Evolutionary conservation across 352 stramenopile genomes (phyloP), one percentile per base, ranked within the genome.

Genomic region (Phytopythium kandeliae): DNA sequence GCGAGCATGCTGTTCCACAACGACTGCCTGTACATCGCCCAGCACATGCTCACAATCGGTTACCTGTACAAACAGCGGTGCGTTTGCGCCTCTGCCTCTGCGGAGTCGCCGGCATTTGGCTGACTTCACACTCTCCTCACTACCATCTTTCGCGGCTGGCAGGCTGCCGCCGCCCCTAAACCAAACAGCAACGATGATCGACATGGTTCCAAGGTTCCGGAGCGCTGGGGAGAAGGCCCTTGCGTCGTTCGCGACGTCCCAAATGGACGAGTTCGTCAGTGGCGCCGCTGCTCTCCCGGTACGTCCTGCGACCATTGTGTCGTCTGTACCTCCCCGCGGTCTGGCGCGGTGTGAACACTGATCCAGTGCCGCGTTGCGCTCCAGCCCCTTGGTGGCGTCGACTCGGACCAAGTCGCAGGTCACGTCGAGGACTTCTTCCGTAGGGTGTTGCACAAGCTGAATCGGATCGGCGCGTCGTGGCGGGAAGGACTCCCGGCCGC

Each of bases 1-100:
- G 65, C 66, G 1, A 81, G 74, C 50, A 90, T 92, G 80, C 78
- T 93, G 10, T 86, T 78, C 56, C 83, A 93, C 69, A 93, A 93
- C 22, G 83, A 93, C 60, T 91, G 79, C 53, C 65, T 90, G 25
- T 93, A 89, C 58, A 78, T 90, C 30, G 71, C 78, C 11, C 69
- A 88, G 17, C 80, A 94, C 62, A 90, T 90, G 80, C 59, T 92
- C 31, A 71, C 78, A 5, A 77, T 90, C 21, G 79, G 77, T 0
- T 65, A 86, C 40, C 53, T 76, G 8, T 91, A 92, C 74, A 92
- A 92, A 44, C 69, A 67, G 44, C 63, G 74, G 77, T 85, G 65
- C 13, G 69, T 54, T 17, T 8, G 12, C 22, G 13, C 4, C 15
- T 1, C 36, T 42, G 6, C 4, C 15, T 42, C 7, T 25, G n/a